Conservation (phyloP, 306 rosid species). For the Betula pendula region DNA sequence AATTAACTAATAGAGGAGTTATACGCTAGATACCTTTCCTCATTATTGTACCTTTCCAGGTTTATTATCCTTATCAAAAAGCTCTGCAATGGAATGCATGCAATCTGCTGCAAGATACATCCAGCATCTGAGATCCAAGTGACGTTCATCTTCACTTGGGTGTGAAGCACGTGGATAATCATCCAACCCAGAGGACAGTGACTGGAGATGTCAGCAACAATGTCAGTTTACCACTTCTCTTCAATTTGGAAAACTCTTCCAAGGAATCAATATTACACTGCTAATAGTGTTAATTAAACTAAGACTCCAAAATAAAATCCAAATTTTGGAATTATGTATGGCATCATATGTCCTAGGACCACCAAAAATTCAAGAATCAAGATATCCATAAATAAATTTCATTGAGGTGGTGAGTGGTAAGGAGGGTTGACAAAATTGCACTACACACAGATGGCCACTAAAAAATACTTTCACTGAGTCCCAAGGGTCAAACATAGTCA, state of each 20-base stretch:
- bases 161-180: constrained; percentile 99
- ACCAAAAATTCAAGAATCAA: neutral
- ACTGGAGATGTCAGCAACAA: constrained; percentile 47
- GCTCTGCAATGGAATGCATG: constrained; percentile 68
- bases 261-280: constrained; percentile 19
- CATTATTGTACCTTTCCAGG: constrained; percentile 51
- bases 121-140: constrained; percentile 94
- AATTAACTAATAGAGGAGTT: constrained; percentile 10
- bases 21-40: neutral
- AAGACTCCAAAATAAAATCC: neutral
- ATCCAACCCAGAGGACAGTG: constrained; percentile 91
- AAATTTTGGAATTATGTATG: neutral
- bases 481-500: neutral
- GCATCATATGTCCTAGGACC: neutral
- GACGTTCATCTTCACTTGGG: constrained; percentile 85
- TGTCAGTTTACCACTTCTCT: constrained; percentile 26
- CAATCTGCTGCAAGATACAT: constrained; percentile 95
- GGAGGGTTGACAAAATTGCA: neutral
- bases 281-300: neutral
- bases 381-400: neutral
- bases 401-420: neutral
- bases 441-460: neutral
- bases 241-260: constrained; percentile 18
- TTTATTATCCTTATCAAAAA: constrained; percentile 48
- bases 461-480: neutral